These are phyloP conservation scores for Kwoniella shandongensis DNA, from an alignment of 768 basidiomycete genomes.

Conservation along the genomic window DNA sequence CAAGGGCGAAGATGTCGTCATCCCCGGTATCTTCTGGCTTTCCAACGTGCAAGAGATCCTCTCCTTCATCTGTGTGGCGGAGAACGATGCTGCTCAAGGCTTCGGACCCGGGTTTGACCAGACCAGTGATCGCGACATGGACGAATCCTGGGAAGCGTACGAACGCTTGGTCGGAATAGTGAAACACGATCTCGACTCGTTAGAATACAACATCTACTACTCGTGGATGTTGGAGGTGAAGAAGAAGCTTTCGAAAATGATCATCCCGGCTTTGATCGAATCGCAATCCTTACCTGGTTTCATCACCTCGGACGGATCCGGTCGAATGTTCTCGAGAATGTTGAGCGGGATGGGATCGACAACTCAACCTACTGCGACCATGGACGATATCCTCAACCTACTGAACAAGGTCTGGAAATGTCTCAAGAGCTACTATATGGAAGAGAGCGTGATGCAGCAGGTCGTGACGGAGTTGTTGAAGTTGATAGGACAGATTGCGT, in stretches of 20 bases:
- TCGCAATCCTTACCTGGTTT: slow-evolving; percentile 97
- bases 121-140: slow-evolving; percentile 59
- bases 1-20: slow-evolving; percentile 87
- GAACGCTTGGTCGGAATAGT: slow-evolving; percentile 96
- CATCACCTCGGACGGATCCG: slow-evolving; percentile 89
- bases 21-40: slow-evolving; percentile 99
- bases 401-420: slow-evolving; percentile 98
- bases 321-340: slow-evolving; percentile 88
- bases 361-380: slow-evolving; percentile 74
- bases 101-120: slow-evolving; percentile 95
- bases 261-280: slow-evolving; percentile 97
- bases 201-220: slow-evolving; percentile 99
- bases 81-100: slow-evolving; percentile 96
- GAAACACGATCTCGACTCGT: slow-evolving; percentile 94
- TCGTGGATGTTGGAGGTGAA: slow-evolving; percentile 99
- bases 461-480: slow-evolving; percentile 85
- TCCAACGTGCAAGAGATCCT: slow-evolving; percentile 99
- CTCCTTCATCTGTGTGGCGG: slow-evolving; percentile 98
- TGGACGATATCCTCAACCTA: slow-evolving; percentile 97
- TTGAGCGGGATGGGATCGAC: slow-evolving; percentile 72
- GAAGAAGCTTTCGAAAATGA: slow-evolving; percentile 93
- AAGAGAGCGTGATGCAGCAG: slow-evolving; percentile 93
- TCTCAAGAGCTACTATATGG: slow-evolving; percentile 97
- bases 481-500: slow-evolving; percentile 92
- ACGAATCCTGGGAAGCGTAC: slow-evolving; percentile 96